Evolutionary conservation across 768 basidiomycete species (phyloP), one percentile per base, ranked within the genome.

Genomic region (Suillus alpinus): DNA sequence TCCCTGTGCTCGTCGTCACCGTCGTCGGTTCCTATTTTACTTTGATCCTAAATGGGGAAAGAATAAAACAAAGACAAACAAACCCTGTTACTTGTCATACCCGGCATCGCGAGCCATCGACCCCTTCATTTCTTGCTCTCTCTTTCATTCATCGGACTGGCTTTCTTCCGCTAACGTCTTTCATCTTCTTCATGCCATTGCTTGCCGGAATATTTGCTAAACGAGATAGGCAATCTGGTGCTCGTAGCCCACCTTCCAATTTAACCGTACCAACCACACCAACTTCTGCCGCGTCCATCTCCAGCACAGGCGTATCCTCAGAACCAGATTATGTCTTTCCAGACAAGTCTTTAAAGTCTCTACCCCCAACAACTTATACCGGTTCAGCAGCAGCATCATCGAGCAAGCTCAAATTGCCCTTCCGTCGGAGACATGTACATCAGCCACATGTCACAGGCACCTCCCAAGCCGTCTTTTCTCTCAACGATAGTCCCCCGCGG

Each of bases 401-500:
- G 0, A 77, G 77, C 66, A 83, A 76, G 65, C 71, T 81, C 56
- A 78, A 67, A 59, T 71, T 82, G 0, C 80, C 78, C 23, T 82
- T 83, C 59, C 72, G 77, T 29, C 74, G 80, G 59, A 79, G 71
- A 65, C 68, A 66, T 50, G 65, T 63, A 3, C 65, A 69, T 31
- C 65, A 62, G 20, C 37, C 65, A 58, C 60, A 58, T 23, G 55
- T 59, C 4, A 61, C 59, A 18, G 58, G 62, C 52, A 16, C 44
- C 13, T 41, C 49, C 6, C 43, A 29, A 8, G 18, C 44, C 10
- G 59, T 66, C 60, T 26, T 69, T 53, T 64, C 66, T 39, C 66
- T 67, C 52, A 66, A 63, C 56, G 71, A 70, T 14, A 51, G 69
- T 1, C 68, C 79, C 3, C 72, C 52, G 71, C 71, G 65, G 57